Evolutionary conservation across 139 green algal species (phyloP).

Genomic region (Picochlorum sp.): DNA sequence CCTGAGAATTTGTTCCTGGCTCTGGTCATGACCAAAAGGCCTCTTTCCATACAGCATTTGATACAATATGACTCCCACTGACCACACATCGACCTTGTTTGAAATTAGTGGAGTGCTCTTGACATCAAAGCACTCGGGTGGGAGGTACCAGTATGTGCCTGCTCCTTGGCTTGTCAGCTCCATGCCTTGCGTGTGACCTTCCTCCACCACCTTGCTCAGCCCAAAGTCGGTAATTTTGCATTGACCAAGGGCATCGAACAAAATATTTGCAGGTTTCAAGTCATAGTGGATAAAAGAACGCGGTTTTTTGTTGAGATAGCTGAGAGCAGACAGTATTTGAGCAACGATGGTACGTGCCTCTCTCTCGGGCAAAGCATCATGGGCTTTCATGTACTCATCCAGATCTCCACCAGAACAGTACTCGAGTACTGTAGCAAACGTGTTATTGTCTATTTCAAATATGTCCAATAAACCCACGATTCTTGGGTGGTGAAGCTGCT

Average conservation of each 20-base stretch:
- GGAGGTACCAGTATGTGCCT: slow-evolving; percentile 90
- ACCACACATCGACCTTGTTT: slow-evolving; percentile 94
- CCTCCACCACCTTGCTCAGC: slow-evolving; percentile 78
- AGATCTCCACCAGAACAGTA: slow-evolving; percentile 76
- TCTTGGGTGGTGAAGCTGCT: slow-evolving; percentile 45
- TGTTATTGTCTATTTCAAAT: slow-evolving; percentile 84
- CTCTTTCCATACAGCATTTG: slow-evolving; percentile 87
- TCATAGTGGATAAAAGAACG: slow-evolving; percentile 87
- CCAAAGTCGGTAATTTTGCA: slow-evolving; percentile 96
- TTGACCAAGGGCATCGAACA: slow-evolving; percentile 74
- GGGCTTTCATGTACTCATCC: slow-evolving; percentile 61
- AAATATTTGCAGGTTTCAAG: slow-evolving; percentile 92
- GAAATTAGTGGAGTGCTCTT: slow-evolving; percentile 54
- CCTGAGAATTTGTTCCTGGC: slow-evolving; percentile 78
- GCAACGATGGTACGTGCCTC: slow-evolving; percentile 67
- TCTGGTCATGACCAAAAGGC: slow-evolving; percentile 68
- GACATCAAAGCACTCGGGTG: slow-evolving; percentile 75
- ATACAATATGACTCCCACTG: slow-evolving; percentile 83
- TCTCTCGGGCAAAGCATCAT: slow-evolving; percentile 66
- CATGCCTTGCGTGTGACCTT: slow-evolving; percentile 65
- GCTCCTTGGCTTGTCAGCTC: slow-evolving; percentile 92
- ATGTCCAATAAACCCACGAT: slow-evolving; percentile 80
- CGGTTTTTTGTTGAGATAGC: slow-evolving; percentile 45
- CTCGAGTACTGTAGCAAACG: slow-evolving; percentile 90
- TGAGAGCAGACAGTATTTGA: slow-evolving; percentile 47